These are phyloP conservation scores for Talaromyces pinophilus DNA, from an alignment of 2,329 filamentous ascomycete species.

Conservation along the genomic window DNA sequence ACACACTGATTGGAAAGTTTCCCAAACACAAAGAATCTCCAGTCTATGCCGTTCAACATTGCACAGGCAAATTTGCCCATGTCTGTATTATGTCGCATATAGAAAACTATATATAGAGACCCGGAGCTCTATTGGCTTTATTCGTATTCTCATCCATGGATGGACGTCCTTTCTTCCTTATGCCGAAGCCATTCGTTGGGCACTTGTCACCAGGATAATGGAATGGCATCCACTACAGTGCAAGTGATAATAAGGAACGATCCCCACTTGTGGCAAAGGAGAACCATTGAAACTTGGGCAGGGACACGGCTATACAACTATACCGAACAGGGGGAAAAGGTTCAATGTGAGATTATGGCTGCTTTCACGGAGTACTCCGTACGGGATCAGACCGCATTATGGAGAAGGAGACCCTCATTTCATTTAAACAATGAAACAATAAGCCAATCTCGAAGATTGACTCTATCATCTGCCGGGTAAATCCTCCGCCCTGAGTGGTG, in stretches of 20 bases:
- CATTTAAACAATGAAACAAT: background rate
- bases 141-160: background rate
- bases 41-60: background rate
- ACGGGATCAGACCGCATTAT: background rate
- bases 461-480: background rate
- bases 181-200: background rate
- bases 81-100: background rate
- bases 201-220: background rate
- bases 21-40: background rate
- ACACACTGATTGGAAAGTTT: background rate
- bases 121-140: background rate
- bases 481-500: background rate
- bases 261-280: background rate
- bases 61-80: background rate
- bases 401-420: background rate
- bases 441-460: background rate
- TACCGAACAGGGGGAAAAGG: background rate
- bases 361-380: background rate
- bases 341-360: background rate
- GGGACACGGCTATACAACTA: background rate
- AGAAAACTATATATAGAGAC: background rate
- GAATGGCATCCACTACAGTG: background rate
- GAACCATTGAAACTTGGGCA: background rate
- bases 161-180: background rate
- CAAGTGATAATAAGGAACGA: background rate